Evolutionary conservation across 2,329 filamentous ascomycete genomes (phyloP).

Genomic region (Cytospora mali): DNA sequence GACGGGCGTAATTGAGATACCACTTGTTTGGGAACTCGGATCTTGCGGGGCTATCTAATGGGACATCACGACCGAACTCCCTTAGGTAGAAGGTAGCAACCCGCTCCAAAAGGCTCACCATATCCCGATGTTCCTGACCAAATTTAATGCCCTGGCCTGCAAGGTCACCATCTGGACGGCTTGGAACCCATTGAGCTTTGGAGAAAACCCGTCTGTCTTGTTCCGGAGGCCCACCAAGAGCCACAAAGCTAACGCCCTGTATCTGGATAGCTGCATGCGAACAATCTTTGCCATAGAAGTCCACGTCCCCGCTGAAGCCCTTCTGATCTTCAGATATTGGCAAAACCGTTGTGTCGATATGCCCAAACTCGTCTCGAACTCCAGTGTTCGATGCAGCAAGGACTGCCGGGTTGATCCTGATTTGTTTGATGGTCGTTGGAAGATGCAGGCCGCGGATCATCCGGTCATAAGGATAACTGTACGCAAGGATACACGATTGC

Average conservation of each 20-base stretch:
- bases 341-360: not conserved
- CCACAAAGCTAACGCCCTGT: not conserved
- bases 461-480: conserved; percentile 19
- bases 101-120: conserved; percentile 18
- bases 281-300: conserved; percentile 10
- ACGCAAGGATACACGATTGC: conserved; percentile 12
- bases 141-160: not conserved
- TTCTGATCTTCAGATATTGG: not conserved
- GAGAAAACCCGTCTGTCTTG: conserved; percentile 2
- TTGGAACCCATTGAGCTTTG: conserved; percentile 2
- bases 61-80: conserved; percentile 12
- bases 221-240: not conserved
- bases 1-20: conserved; percentile 28
- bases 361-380: not conserved
- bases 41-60: conserved; percentile 13
- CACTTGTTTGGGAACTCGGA: conserved; percentile 3
- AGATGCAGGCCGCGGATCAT: conserved; percentile 5
- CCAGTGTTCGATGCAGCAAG: not conserved
- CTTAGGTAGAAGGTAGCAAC: conserved; percentile 29
- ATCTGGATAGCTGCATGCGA: conserved; percentile 9
- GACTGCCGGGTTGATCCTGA: conserved; percentile 6
- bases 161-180: not conserved
- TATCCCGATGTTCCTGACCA: not conserved
- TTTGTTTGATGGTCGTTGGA: conserved; percentile 3
- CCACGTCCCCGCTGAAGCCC: conserved; percentile 11